Evolutionary conservation across 352 stramenopile species (phyloP).

Genomic region (Peronospora tabacina): DNA sequence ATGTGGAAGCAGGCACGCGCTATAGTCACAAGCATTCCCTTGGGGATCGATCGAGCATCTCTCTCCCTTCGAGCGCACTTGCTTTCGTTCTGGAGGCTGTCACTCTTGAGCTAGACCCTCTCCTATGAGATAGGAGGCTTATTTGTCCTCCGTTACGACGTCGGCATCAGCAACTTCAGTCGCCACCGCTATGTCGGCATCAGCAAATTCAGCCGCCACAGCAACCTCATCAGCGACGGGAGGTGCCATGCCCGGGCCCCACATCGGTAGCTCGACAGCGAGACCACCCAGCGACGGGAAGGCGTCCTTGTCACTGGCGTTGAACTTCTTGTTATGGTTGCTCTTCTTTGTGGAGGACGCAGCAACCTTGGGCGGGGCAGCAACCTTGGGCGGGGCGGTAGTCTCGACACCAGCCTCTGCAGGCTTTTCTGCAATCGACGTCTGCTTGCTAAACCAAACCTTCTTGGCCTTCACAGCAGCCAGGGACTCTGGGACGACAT

Average conservation of each 20-base stretch:
- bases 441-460: constrained; percentile 74
- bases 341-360: constrained; percentile 52
- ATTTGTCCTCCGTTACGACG: constrained; percentile 37
- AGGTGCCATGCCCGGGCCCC: constrained; percentile 54
- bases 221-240: constrained; percentile 28
- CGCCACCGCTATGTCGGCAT: constrained; percentile 23
- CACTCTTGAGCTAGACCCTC: constrained; percentile 11
- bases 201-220: constrained; percentile 32
- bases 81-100: constrained; percentile 20
- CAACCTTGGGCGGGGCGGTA: no score
- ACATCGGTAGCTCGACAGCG: constrained; percentile 35
- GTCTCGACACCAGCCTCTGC: constrained; percentile 15
- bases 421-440: constrained; percentile 36
- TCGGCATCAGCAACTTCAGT: constrained; percentile 33
- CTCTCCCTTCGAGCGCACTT: constrained; percentile 20
- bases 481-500: constrained; percentile 80
- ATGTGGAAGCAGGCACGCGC: constrained; percentile 24
- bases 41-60: constrained; percentile 12
- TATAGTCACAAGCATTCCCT: constrained; percentile 20
- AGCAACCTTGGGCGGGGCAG: constrained; percentile 23
- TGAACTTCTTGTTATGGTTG: constrained; percentile 85
- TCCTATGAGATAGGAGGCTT: constrained; percentile 16
- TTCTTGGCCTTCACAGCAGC: constrained; percentile 95
- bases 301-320: constrained; percentile 60
- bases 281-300: constrained; percentile 73